Conservation (phyloP, 108 stramenopile species). For the Cylindrotheca closterium region DNA sequence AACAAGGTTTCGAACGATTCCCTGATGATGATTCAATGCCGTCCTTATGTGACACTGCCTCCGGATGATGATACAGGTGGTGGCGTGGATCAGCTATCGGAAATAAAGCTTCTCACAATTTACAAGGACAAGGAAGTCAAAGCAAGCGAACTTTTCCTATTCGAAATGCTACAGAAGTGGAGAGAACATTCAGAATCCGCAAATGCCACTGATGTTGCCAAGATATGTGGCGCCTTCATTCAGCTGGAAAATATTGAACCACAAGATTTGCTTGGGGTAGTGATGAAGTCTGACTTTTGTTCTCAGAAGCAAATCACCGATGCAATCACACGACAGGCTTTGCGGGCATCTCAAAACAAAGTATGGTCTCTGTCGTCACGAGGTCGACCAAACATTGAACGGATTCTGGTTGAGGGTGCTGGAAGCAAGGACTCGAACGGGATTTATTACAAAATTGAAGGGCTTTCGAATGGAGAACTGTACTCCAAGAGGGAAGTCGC, state of each 20-base stretch:
- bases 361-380: conserved; percentile 33
- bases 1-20: conserved; percentile 19
- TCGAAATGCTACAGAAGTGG: conserved; percentile 60
- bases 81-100: conserved; percentile 54
- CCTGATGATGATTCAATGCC: conserved; percentile 29
- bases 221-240: conserved; percentile 31
- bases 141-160: conserved; percentile 64
- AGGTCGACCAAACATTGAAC: conserved; percentile 38
- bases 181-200: conserved; percentile 15
- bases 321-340: conserved; percentile 39
- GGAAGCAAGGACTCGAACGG: conserved; percentile 47
- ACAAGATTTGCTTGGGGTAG: conserved; percentile 39
- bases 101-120: conserved; percentile 33
- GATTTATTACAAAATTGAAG: conserved; percentile 50
- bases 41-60: conserved; percentile 43
- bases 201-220: conserved; percentile 18
- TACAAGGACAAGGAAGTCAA: conserved; percentile 50
- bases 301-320: conserved; percentile 31
- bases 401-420: conserved; percentile 65
- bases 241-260: conserved; percentile 54
- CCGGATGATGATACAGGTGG: conserved; percentile 45
- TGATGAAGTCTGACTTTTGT: conserved; percentile 47
- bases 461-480: conserved; percentile 21
- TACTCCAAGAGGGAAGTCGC: conserved; percentile 54
- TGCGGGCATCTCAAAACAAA: conserved; percentile 34